phyloP scores from a whole-genome alignment of 768 basidiomycete species.

The Dioszegia aurantiaca region DNA sequence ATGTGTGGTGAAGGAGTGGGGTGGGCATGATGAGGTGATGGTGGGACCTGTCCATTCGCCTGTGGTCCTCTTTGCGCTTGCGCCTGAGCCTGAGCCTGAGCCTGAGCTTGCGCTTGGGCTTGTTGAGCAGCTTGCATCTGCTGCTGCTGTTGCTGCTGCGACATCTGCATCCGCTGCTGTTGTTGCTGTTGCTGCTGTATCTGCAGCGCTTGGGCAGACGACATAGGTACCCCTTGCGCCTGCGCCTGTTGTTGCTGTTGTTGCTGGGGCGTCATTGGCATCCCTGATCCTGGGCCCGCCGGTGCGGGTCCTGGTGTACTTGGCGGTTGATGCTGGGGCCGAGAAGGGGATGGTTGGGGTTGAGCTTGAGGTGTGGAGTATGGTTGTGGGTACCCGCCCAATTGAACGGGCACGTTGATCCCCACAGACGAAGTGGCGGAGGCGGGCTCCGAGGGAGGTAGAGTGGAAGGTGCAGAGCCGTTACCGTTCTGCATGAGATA shows the following conservation, averaged over 20 bases:
- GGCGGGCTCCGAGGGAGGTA: no score
- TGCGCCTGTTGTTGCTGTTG: constrained; percentile 23
- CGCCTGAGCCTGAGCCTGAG: constrained; percentile 19
- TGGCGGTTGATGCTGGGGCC: constrained; percentile 16
- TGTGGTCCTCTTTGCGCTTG: constrained; percentile 8
- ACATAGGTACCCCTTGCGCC: constrained; percentile 12
- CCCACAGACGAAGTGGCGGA: constrained; percentile 1
- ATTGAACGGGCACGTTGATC: neutral
- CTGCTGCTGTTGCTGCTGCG: constrained; percentile 18
- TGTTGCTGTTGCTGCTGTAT: constrained; percentile 35
- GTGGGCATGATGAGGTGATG: constrained; percentile 43
- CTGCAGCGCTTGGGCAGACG: constrained; percentile 26
- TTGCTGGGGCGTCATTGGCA: neutral
- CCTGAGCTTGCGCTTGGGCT: constrained; percentile 19
- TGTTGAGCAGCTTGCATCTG: constrained; percentile 20
- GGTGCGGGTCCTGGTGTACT: constrained; percentile 37
- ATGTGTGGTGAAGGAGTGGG: constrained; percentile 44
- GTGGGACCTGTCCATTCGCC: constrained; percentile 20
- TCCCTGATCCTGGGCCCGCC: neutral
- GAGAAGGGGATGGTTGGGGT: neutral
- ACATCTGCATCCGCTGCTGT: constrained; percentile 16
- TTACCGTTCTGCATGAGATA: neutral
- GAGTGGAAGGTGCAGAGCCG: no score
- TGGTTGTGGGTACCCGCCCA: constrained; percentile 19
- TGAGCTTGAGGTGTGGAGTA: constrained; percentile 3